Evolutionary conservation across 2,329 filamentous ascomycete species (phyloP), one percentile per base, ranked within the genome.

Genomic region (Elsinoe australis): DNA sequence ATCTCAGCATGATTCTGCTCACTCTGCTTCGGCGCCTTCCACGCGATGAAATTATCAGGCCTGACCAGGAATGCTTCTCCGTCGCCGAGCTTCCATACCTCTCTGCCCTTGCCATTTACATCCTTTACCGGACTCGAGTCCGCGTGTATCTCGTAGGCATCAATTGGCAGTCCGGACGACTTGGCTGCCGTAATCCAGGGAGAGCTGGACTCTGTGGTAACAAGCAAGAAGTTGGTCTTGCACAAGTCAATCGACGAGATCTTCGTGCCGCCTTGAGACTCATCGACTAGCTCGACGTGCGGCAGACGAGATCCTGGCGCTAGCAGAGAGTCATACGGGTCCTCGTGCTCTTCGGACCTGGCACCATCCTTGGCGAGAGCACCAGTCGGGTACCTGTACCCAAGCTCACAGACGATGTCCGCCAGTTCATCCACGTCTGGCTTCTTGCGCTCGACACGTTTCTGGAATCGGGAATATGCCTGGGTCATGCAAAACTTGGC

Each of bases 331-430:
- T 29, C 6, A 8, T 49, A 33, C 2, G 38, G 31, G 14, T 49
- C 38, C 17, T 49, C 38, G 19, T 10, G 10, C 26, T 32, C 19
- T 19, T 34, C 24, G 9, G 14, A 5, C 15, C 38, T 24, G 3
- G 8, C 14, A 21, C 12, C 24, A 4, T 29, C 24, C 14, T 42
- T 26, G 38, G 7, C 12, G 2, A 49, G 9, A 2, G 36, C 28
- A 5, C 28, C 47, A 3, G 28, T 18, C 3, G 29, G n/a, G 7
- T 49, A 49, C 12, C 47, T 24, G 15, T 45, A 45, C 18, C 47
- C 47, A 4, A 49, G 15, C 22, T 49, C 47, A 22, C 47, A 49
- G 15, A 44, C 21, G n/a, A 49, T 21, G 28, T 49, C 47, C n/a
- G 47, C 24, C 29, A 49, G 22, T 12, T 49, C 47, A 6, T 49